These are phyloP conservation scores for Nissolia schottii DNA, from an alignment of 306 rosid genomes.

Conservation along the genomic window DNA sequence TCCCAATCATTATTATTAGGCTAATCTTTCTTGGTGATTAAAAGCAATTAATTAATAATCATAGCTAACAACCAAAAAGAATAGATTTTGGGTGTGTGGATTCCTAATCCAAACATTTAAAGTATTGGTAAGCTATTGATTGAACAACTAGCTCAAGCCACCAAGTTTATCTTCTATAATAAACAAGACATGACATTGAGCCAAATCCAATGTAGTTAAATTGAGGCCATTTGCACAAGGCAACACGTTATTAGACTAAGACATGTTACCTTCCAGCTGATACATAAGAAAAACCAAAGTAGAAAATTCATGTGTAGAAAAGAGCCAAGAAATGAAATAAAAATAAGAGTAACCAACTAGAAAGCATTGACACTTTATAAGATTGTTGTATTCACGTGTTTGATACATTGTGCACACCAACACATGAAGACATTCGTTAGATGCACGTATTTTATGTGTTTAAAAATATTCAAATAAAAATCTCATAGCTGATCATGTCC, in stretches of 20 bases:
- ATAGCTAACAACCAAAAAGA: neutral
- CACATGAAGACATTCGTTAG: too few relatives aligned
- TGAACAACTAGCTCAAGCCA: neutral
- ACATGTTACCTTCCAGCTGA: slow-evolving; percentile 14
- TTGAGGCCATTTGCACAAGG: neutral
- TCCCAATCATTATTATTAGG: neutral
- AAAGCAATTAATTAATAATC: neutral
- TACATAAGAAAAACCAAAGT: neutral
- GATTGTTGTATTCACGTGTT: too few relatives aligned
- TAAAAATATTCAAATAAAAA: too few relatives aligned
- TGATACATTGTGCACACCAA: too few relatives aligned
- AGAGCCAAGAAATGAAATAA: neutral
- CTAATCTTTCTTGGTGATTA: neutral
- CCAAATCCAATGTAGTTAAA: neutral
- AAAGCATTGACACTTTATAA: too few relatives aligned
- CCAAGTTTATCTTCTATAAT: slow-evolving; percentile 1
- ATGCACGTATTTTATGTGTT: too few relatives aligned
- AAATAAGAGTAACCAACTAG: too few relatives aligned
- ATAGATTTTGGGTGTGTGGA: neutral
- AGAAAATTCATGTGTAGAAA: neutral
- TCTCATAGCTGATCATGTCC: too few relatives aligned
- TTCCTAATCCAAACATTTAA: neutral
- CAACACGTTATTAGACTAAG: slow-evolving; percentile 8
- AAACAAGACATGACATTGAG: slow-evolving; percentile 7
- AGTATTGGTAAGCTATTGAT: neutral